Evolutionary conservation across 192 early-diverging fungal species (phyloP).

Genomic region (Haplosporangium gracile): DNA sequence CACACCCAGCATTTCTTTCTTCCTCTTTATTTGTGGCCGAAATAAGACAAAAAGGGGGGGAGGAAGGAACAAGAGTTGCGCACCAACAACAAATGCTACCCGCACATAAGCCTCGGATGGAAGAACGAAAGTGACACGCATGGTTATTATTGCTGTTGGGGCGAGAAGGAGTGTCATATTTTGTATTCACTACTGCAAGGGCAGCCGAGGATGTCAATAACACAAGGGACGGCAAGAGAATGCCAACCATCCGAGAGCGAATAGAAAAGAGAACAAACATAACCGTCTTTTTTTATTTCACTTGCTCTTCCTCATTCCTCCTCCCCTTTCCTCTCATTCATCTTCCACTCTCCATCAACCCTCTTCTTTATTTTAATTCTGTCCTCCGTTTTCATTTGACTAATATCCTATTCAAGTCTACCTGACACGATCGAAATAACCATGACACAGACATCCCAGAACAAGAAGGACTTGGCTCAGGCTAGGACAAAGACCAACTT

Average conservation of each 20-base stretch:
- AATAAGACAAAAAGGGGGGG: not conserved
- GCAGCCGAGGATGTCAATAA: constrained; percentile 1
- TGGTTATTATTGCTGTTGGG: not conserved
- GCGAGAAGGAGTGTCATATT: not conserved
- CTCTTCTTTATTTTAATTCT: no score
- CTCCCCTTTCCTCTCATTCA: constrained; percentile 10
- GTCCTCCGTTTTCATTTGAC: not conserved
- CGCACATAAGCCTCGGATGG: not conserved
- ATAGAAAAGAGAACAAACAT: not conserved
- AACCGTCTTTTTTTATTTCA: not conserved
- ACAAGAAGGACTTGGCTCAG: constrained; percentile 62
- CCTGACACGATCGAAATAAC: not conserved
- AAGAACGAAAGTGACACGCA: constrained; percentile 1
- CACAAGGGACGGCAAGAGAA: not conserved
- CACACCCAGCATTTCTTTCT: not conserved
- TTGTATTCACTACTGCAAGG: constrained; percentile 1
- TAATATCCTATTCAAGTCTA: not conserved
- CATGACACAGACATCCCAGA: constrained; percentile 24
- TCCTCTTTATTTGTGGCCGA: not conserved
- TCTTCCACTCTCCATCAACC: not conserved
- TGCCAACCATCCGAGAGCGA: not conserved
- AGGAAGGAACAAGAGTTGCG: not conserved
- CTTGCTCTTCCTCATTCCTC: not conserved
- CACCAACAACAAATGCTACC: not conserved
- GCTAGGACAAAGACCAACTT: constrained; percentile 82